A percentile compares a stretch with the other conserved stretches of the same genome.
These are phyloP conservation scores for Tetrapisispora namnaoensis DNA, from an alignment of 805 yeast genomes.

Conservation along the genomic window DNA sequence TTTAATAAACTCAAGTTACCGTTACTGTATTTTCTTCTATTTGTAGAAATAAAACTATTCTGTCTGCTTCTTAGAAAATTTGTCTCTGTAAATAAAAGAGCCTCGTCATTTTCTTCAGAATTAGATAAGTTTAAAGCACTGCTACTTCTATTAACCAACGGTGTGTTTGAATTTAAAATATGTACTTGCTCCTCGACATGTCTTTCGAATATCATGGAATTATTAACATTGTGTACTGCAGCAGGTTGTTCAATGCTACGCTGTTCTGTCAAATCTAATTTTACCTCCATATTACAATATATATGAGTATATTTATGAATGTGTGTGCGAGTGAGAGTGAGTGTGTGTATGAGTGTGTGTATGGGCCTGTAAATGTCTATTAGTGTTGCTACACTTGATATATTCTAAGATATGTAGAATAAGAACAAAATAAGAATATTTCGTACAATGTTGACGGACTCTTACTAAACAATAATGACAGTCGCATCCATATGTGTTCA, in stretches of 20 bases:
- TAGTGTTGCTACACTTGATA: too few species aligned
- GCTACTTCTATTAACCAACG: not conserved
- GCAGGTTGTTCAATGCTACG: not conserved
- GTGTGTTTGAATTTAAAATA: not conserved
- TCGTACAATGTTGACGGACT: too few species aligned
- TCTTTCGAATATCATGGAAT: slow-evolving; percentile 53
- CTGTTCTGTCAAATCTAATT: not conserved
- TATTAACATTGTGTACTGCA: slow-evolving; percentile 10
- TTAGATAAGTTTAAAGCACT: not conserved
- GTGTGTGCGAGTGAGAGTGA: too few species aligned
- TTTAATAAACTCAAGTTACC: slow-evolving; percentile 1
- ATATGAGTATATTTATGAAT: too few species aligned
- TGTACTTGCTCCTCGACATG: slow-evolving; percentile 49
- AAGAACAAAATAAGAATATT: too few species aligned
- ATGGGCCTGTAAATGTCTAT: too few species aligned
- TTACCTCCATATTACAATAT: not conserved
- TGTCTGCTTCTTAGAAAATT: slow-evolving; percentile 1
- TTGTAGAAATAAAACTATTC: not conserved
- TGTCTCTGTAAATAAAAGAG: not conserved
- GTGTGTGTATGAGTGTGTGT: too few species aligned
- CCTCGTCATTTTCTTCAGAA: not conserved
- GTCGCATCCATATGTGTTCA: too few species aligned
- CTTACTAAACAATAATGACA: too few species aligned
- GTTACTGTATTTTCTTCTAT: not conserved
- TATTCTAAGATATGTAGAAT: too few species aligned